Base-by-base conservation (phyloP, 208 protist genomes). In the Leptomonas seymouri region DNA sequence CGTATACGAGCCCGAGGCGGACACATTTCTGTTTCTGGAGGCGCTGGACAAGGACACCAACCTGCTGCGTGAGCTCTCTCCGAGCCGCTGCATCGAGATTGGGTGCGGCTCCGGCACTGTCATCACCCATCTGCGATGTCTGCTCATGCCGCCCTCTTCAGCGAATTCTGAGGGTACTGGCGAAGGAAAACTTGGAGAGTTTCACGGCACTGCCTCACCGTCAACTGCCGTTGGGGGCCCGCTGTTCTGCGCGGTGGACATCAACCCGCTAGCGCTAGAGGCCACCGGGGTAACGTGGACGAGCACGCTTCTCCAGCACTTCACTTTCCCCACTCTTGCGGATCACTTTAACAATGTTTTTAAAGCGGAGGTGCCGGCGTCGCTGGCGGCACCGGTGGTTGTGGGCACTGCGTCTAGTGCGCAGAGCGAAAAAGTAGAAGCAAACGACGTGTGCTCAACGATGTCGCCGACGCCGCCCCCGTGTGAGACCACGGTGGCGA, bases 1-100 rank as follows among this genome's bases (percentile, higher is more conserved):
- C 57, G 92, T 97, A 25, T 97, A 97, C 69, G 92, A 93, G 76
- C 92, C 92, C 7, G 92, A 97, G 81, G 92, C 89, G 3, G 92
- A 97, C 66, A 95, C 88, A 14, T 97, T 97, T 78, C 72, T 97
- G 7, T 84, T 97, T 27, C 71, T 97, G 0, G 87, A 93, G 28
- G 86, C 89, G 0, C 77, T 97, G 6, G 89, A 94, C 62, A 73
- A 68, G 34, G 85, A 93, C 27, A 70, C 63, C 0, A 70, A 50
- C 30, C 45, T 74, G 46, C 80, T 96, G 18, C 69, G 66, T 7
- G 18, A 62, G 7, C 48, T 87, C 53, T 18, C 51, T 9, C 83
- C 90, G 27, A 56, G 75, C 15, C 78, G 81, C 65, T 95, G 87
- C 48, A 51, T 94, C 14, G 89, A 97, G 62, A 61, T 97, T 41